phyloP scores from a whole-genome alignment of 164 flowering plant genomes.

The Magnolia kwangsiensis region DNA sequence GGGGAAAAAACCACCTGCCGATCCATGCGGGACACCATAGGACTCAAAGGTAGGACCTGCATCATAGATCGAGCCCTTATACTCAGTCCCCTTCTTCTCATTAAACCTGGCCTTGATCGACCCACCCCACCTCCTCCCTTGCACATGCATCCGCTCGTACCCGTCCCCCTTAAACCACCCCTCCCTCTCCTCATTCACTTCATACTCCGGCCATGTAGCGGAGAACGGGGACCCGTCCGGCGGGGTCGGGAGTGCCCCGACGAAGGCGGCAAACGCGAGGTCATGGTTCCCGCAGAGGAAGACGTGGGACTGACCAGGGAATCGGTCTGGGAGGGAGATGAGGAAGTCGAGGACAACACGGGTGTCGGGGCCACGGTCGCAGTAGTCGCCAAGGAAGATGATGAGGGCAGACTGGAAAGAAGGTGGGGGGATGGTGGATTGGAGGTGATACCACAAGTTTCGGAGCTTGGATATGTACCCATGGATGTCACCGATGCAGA shows the following conservation, averaged over 20 bases:
- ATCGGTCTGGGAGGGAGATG: conserved; percentile 48
- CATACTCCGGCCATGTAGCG: conserved; percentile 77
- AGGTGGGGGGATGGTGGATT: conserved; percentile 38
- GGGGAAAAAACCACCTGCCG: conserved; percentile 52
- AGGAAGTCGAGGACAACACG: conserved; percentile 62
- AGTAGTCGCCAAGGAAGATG: conserved; percentile 93
- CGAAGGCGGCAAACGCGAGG: conserved; percentile 76
- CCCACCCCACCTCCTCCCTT: conserved; percentile 93
- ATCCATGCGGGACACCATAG: conserved; percentile 89
- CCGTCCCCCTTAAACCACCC: conserved; percentile 86
- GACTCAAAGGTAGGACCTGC: conserved; percentile 84
- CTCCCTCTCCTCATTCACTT: conserved; percentile 66
- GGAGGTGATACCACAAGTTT: conserved; percentile 76
- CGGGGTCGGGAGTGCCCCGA: conserved; percentile 59
- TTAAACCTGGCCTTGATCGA: conserved; percentile 49
- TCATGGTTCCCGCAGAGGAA: conserved; percentile 94
- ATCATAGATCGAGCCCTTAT: conserved; percentile 80
- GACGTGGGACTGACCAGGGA: conserved; percentile 79
- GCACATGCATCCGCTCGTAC: conserved; percentile 76
- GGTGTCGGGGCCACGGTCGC: conserved; percentile 89
- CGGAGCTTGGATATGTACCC: conserved; percentile 76
- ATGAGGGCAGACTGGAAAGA: conserved; percentile 56
- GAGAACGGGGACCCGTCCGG: conserved; percentile 43
- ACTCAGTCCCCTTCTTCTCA: conserved; percentile 47
- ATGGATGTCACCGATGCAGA: conserved; percentile 90